Evolutionary conservation across 148 eudicot genomes (phyloP).

Genomic region (Agrostemma githago): DNA sequence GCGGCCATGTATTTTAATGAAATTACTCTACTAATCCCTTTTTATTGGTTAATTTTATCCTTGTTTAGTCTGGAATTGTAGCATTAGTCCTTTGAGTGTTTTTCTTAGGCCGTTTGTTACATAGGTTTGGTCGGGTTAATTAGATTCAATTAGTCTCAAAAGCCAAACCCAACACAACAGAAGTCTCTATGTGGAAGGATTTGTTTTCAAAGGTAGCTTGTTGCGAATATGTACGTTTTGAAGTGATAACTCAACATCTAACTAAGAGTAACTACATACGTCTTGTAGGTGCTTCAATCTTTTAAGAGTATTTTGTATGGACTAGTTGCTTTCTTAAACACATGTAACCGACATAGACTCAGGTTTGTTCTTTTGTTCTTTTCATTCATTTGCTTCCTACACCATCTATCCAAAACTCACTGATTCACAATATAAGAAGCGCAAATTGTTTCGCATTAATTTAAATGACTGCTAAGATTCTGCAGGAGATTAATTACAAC

Average conservation of each 20-base stretch:
- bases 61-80: too few relatives aligned
- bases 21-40: too few relatives aligned
- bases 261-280: neutral
- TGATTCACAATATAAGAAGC: neutral
- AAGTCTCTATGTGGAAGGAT: slow-evolving; percentile 81
- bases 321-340: slow-evolving; percentile 60
- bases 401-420: neutral
- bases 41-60: too few relatives aligned
- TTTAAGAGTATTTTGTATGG: slow-evolving; percentile 69
- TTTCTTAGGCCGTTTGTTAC: too few relatives aligned
- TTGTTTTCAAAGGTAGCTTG: slow-evolving; percentile 72
- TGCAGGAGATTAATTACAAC: neutral
- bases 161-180: slow-evolving; percentile 50
- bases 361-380: slow-evolving; percentile 40
- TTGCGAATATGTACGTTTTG: slow-evolving; percentile 4
- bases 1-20: too few relatives aligned
- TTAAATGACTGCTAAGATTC: neutral
- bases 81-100: too few relatives aligned
- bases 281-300: slow-evolving; percentile 69
- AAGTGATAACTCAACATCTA: neutral
- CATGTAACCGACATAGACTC: slow-evolving; percentile 88
- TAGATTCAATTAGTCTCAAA: slow-evolving; percentile 35
- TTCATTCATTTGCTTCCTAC: neutral
- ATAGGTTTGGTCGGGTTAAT: too few relatives aligned
- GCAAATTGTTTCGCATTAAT: neutral